These are phyloP conservation scores for Lentinula boryana DNA, from an alignment of 768 basidiomycete species.

Conservation along the genomic window DNA sequence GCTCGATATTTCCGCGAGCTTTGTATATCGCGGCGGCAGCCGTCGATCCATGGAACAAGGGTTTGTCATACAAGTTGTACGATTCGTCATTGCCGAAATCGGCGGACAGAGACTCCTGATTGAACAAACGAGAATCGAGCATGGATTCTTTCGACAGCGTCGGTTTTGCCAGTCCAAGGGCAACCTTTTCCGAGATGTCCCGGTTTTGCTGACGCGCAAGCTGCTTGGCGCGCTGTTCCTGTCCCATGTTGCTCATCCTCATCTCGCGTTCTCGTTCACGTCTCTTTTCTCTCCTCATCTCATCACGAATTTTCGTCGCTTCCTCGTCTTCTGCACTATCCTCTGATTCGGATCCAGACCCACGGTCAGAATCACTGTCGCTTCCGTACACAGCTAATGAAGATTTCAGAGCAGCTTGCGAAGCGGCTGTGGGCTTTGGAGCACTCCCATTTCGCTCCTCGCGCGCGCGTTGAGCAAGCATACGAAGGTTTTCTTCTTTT, in stretches of 20 bases:
- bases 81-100: conserved; percentile 88
- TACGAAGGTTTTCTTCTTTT: conserved; percentile 93
- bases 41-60: conserved; percentile 92
- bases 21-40: conserved; percentile 99
- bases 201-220: conserved; percentile 95
- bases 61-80: conserved; percentile 93
- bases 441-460: conserved; percentile 87
- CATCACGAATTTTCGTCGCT: conserved; percentile 78
- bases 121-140: conserved; percentile 96
- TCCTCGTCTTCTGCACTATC: conserved; percentile 75
- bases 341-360: conserved; percentile 46
- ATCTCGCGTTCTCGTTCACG: conserved; percentile 94
- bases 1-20: conserved; percentile 78
- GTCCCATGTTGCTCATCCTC: conserved; percentile 99
- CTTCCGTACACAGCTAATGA: conserved; percentile 84
- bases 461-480: conserved; percentile 91
- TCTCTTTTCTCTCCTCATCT: conserved; percentile 88
- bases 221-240: conserved; percentile 93
- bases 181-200: conserved; percentile 99
- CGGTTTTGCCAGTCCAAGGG: conserved; percentile 95
- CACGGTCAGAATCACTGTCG: conserved; percentile 54
- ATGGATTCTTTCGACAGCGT: conserved; percentile 94
- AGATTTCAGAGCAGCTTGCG: conserved; percentile 66
- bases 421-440: conserved; percentile 60
- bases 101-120: conserved; percentile 81